Conservation (phyloP, 1,139 yeast genomes). For the Geotrichum restrictum region DNA sequence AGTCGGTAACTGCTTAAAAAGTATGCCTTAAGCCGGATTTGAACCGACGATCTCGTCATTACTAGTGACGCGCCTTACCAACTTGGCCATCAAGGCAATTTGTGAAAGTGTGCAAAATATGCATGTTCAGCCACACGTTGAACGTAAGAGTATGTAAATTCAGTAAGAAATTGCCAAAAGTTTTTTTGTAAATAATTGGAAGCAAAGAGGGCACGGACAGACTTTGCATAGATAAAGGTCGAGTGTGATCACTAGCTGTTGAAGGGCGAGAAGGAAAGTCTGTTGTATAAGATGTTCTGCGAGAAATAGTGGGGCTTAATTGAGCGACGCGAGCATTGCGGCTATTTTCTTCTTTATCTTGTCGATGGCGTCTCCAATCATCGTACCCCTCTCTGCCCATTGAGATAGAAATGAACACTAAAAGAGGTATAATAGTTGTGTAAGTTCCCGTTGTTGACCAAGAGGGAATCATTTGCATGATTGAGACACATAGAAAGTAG, state of each 20-base stretch:
- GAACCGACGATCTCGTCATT: too few relatives aligned
- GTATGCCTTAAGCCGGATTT: too few relatives aligned
- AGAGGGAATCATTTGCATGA: conserved; percentile 90
- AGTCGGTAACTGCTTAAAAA: too few relatives aligned
- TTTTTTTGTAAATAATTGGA: too few relatives aligned
- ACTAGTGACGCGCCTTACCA: too few relatives aligned
- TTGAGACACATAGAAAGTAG: conserved; percentile 78
- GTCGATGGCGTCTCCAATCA: conserved; percentile 81
- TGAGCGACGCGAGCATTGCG: conserved; percentile 47
- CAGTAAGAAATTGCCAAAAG: too few relatives aligned
- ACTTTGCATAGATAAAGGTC: conserved; percentile 23
- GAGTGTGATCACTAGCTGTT: conserved; percentile 10
- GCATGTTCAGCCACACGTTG: too few relatives aligned
- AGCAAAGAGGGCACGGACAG: conserved; percentile 11
- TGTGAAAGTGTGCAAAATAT: too few relatives aligned
- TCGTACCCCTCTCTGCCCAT: conserved; percentile 91
- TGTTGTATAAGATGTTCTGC: neutral
- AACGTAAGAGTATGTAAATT: too few relatives aligned
- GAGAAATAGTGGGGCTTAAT: neutral
- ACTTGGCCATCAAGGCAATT: too few relatives aligned
- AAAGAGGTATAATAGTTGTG: conserved; percentile 85
- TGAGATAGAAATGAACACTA: conserved; percentile 84
- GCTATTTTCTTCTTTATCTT: conserved; percentile 81
- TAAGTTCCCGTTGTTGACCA: conserved; percentile 98
- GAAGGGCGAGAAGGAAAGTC: conserved; percentile 8